Evolutionary conservation across 2,329 filamentous ascomycete genomes (phyloP).

Genomic region (Neofusicoccum laricinum): DNA sequence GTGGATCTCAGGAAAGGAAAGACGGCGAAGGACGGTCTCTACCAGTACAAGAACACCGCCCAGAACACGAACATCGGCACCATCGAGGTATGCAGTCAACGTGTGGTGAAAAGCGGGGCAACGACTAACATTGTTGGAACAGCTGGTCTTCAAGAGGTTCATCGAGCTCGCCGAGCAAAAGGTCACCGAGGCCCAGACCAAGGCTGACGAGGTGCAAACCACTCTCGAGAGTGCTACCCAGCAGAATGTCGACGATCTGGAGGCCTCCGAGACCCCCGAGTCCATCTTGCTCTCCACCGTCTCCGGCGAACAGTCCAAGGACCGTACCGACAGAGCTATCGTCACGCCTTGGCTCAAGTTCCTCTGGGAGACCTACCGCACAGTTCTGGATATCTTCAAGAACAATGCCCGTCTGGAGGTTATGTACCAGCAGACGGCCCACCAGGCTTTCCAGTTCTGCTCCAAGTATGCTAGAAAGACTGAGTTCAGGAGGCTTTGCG

Average conservation of each 20-base stretch:
- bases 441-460: slow-evolving; percentile 98
- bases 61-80: slow-evolving; percentile 98
- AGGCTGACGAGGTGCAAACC: slow-evolving; percentile 92
- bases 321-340: slow-evolving; percentile 95
- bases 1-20: slow-evolving; percentile 98
- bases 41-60: slow-evolving; percentile 99
- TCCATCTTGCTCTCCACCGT: slow-evolving; percentile 97
- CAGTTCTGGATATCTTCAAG: slow-evolving; percentile 95
- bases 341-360: slow-evolving; percentile 99
- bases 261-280: slow-evolving; percentile 95
- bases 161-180: slow-evolving; percentile 96
- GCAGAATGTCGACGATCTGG: slow-evolving; percentile 85
- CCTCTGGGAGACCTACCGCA: slow-evolving; percentile 98
- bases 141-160: slow-evolving; percentile 90
- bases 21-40: slow-evolving; percentile 95
- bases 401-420: slow-evolving; percentile 98
- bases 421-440: slow-evolving; percentile 96
- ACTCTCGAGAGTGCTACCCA: slow-evolving; percentile 74
- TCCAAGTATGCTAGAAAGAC: slow-evolving; percentile 98
- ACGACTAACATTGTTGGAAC: slow-evolving; percentile 1
- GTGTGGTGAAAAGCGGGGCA: not conserved
- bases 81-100: slow-evolving; percentile 71
- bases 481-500: slow-evolving; percentile 96
- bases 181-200: slow-evolving; percentile 91
- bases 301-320: slow-evolving; percentile 94